Evolutionary conservation across 1,284 basidiomycete genomes (phyloP).

Genomic region (Tranzscheliella williamsii): DNA sequence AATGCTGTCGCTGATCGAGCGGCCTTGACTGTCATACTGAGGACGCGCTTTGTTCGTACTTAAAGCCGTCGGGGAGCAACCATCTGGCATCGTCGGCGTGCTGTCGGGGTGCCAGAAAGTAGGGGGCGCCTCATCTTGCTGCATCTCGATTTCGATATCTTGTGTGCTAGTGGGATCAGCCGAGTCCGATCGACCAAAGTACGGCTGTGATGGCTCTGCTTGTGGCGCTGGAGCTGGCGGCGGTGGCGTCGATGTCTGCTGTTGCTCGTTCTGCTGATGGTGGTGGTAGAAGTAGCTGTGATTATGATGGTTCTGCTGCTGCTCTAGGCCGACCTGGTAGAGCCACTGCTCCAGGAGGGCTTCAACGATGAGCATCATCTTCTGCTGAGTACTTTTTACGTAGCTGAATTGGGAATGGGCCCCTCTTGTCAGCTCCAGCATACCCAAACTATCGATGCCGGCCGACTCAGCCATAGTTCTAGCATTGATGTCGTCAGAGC

Average conservation of each 20-base stretch:
- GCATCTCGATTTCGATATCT: too few species aligned
- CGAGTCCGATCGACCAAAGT: too few species aligned
- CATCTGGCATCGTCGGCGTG: too few species aligned
- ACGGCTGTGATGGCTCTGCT: too few species aligned
- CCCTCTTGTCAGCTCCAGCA: constrained; percentile 21
- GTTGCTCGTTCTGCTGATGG: neutral
- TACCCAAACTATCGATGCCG: constrained; percentile 21
- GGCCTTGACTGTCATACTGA: too few species aligned
- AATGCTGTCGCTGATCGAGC: too few species aligned
- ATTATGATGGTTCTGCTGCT: neutral
- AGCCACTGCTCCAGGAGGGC: constrained; percentile 37
- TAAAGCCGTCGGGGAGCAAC: too few species aligned
- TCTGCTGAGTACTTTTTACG: constrained; percentile 14
- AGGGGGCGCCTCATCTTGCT: too few species aligned
- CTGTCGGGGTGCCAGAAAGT: too few species aligned
- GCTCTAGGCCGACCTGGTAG: constrained; percentile 12
- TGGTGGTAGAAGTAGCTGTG: neutral
- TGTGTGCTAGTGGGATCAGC: too few species aligned
- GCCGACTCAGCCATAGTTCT: constrained; percentile 37
- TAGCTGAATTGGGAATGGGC: constrained; percentile 4
- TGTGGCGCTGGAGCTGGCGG: neutral
- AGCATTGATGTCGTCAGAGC: constrained; percentile 38
- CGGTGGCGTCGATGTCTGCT: neutral
- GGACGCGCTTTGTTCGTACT: too few species aligned
- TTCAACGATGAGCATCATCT: constrained; percentile 16